These are phyloP conservation scores for Elymus sibiricus DNA, from an alignment of 176 grass and related monocot species.

Conservation along the genomic window DNA sequence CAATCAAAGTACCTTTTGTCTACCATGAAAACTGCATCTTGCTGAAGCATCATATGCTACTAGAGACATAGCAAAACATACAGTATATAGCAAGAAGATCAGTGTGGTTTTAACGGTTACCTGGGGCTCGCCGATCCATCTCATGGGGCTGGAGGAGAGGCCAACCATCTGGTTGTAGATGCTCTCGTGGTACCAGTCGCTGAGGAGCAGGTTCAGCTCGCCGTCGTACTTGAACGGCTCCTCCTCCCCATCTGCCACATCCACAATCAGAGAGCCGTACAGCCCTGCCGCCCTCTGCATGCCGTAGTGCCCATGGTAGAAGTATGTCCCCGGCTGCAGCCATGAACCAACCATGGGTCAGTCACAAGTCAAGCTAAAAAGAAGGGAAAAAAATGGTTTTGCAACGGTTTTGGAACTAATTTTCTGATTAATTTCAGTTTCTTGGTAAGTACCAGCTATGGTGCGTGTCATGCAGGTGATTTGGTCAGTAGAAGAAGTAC, in stretches of 20 bases:
- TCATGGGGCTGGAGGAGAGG: constrained; percentile 65
- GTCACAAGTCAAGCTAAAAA: neutral
- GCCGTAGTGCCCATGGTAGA: constrained; percentile 92
- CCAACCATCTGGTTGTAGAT: constrained; percentile 73
- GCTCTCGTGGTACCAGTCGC: constrained; percentile 89
- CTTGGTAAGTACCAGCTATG: neutral
- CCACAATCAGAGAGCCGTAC: constrained; percentile 79
- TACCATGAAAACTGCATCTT: neutral
- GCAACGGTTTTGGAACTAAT: neutral
- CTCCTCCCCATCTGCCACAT: constrained; percentile 58
- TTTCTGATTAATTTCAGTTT: neutral
- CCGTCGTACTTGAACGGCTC: constrained; percentile 87
- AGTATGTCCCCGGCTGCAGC: constrained; percentile 67
- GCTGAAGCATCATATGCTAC: neutral
- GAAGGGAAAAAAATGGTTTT: neutral
- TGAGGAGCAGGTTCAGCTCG: constrained; percentile 74
- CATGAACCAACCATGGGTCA: neutral
- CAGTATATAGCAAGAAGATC: neutral
- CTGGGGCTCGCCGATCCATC: constrained; percentile 93
- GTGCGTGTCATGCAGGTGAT: neutral
- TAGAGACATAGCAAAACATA: neutral
- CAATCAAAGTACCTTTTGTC: neutral
- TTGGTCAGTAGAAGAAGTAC: neutral
- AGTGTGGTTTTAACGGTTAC: neutral
- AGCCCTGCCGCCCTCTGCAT: constrained; percentile 91